Percentiles rank a stretch among this genome's conserved stretches.
phyloP scores from a whole-genome alignment of 2,329 filamentous ascomycete genomes.

The Aspergillus japonicus region DNA sequence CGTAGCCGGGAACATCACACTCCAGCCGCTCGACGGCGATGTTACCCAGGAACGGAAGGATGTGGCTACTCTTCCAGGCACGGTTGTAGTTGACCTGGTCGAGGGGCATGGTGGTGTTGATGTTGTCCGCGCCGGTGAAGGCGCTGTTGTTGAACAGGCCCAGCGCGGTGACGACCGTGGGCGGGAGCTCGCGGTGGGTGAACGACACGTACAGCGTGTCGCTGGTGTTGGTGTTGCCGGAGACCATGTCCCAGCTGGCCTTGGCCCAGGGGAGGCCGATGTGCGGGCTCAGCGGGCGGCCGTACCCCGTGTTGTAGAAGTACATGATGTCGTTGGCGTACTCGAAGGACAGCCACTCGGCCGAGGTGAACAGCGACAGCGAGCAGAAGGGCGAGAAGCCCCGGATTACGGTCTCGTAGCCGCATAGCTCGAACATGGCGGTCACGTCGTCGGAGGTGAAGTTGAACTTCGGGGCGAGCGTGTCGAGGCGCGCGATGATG shows the following conservation, averaged over 20 bases:
- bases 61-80: constrained; percentile 62
- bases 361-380: constrained; percentile 57
- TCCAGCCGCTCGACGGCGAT: constrained; percentile 65
- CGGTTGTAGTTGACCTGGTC: constrained; percentile 62
- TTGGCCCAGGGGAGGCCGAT: constrained; percentile 68
- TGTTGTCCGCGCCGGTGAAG: constrained; percentile 51
- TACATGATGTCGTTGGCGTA: constrained; percentile 65
- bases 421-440: constrained; percentile 65
- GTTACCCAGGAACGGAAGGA: constrained; percentile 66
- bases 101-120: constrained; percentile 65
- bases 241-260: constrained; percentile 54
- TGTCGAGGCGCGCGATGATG: constrained; percentile 58
- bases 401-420: constrained; percentile 64
- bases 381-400: constrained; percentile 63
- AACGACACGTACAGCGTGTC: constrained; percentile 61
- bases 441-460: constrained; percentile 63
- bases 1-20: constrained; percentile 59
- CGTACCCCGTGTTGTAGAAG: constrained; percentile 66
- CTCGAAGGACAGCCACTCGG: constrained; percentile 67
- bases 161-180: constrained; percentile 65
- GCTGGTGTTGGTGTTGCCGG: constrained; percentile 25
- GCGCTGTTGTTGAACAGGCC: constrained; percentile 69
- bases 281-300: constrained; percentile 55
- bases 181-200: constrained; percentile 67
- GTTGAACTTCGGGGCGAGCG: constrained; percentile 57